Conservation (phyloP, 257 asterid genomes). For the Nicotiana benthamiana region DNA sequence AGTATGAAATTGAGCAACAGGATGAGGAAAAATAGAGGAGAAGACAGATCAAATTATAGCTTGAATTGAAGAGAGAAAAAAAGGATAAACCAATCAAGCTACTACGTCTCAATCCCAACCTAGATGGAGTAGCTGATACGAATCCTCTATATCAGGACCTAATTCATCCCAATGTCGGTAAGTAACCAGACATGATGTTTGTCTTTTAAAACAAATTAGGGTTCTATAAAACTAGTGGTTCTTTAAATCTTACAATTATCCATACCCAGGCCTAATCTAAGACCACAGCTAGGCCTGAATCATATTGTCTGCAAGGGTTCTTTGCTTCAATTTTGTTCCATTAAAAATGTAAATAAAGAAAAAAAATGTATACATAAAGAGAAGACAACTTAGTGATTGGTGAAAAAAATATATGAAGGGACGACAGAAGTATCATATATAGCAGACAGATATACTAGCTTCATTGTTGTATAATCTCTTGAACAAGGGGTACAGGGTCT, state of each 20-base stretch:
- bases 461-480: neutral
- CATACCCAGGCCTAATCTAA: neutral
- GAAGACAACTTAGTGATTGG: neutral
- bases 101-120: neutral
- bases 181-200: neutral
- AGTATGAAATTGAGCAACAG: neutral
- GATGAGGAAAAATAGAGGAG: neutral
- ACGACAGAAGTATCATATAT: neutral
- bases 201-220: neutral
- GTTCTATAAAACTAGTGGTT: neutral
- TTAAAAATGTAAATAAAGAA: neutral
- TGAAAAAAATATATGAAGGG: neutral
- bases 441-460: neutral
- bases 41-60: neutral
- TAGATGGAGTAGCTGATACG: neutral
- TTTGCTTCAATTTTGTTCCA: neutral
- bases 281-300: neutral
- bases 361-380: neutral
- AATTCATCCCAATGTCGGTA: neutral
- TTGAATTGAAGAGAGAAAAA: neutral
- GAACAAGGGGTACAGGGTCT: neutral
- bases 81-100: neutral
- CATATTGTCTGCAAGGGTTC: neutral
- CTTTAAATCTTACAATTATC: neutral
- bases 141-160: neutral